Evolutionary conservation across 345 rosid genomes (phyloP), one percentile per base, ranked within the genome.

Genomic region (Nephelium lappaceum): DNA sequence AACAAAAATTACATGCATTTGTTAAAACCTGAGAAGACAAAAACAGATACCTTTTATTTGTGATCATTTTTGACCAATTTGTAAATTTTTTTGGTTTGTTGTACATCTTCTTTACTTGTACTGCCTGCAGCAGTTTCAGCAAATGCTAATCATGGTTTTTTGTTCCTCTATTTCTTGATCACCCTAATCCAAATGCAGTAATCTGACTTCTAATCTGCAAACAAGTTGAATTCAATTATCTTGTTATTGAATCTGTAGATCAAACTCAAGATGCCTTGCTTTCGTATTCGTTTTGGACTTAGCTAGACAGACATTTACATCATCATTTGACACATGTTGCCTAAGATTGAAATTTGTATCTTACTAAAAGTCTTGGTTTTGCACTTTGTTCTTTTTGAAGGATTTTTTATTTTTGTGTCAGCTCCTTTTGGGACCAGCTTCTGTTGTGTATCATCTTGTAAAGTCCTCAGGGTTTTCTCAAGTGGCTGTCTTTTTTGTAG

Each of bases 231-330:
- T 69, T 47, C 23, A 45, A 8, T 47, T 18, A 69, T 69, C 8
- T 71, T 27, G 16, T 51, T 71, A 49, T 27, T 8, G 19, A 25
- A 49, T 49, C 14, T 25, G 16, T 19, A 53, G 61, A 58, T 25
- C 24, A 71, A 71, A 71, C 74, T 53, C 58, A 53, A 53, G 58
- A 51, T 71, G 62, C 27, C 61, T 53, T 53, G 5, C 58, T 8
- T 53, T 53, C 58, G 5, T 53, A 53, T 5, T 53, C 18, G 8
- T 53, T 53, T 16, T 53, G 58, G 58, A 53, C 58, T 16, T 51
- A 3, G 58, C 58, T 53, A n/a, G 58, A 53, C n/a, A 38, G 43
- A 38, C 19, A 66, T 66, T 18, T 21, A 4, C 36, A 24, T 38
- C 36, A 38, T 66, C 21, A 66, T 38, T 66, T 41, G 18, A 41